These are phyloP conservation scores for Fusarium irregulare DNA, from an alignment of 2,329 filamentous ascomycete species.

Conservation along the genomic window DNA sequence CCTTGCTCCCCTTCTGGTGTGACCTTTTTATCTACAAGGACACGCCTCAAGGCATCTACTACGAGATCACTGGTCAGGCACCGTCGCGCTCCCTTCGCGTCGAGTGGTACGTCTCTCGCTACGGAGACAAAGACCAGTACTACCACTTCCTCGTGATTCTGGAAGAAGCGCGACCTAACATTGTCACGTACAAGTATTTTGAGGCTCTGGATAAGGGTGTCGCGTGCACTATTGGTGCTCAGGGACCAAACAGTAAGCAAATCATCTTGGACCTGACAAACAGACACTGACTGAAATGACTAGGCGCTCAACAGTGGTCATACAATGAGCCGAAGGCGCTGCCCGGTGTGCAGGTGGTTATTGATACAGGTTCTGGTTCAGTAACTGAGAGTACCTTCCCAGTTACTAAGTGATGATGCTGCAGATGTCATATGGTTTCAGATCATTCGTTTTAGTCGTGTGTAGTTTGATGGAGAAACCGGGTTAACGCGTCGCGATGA, in stretches of 20 bases:
- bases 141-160: slow-evolving; percentile 4
- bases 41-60: slow-evolving; percentile 7
- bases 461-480: background rate
- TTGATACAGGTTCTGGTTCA: slow-evolving; percentile 1
- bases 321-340: slow-evolving; percentile 7
- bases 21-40: slow-evolving; percentile 6
- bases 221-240: slow-evolving; percentile 1
- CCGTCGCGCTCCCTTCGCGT: background rate
- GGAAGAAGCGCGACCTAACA: slow-evolving; percentile 1
- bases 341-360: background rate
- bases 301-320: slow-evolving; percentile 8
- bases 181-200: slow-evolving; percentile 7
- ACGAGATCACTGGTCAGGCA: background rate
- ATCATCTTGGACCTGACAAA: too few species aligned
- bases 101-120: slow-evolving; percentile 8
- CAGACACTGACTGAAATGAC: background rate
- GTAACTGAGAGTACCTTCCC: background rate
- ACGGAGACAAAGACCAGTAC: slow-evolving; percentile 4
- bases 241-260: slow-evolving; percentile 2
- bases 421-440: too few species aligned
- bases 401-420: background rate
- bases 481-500: background rate
- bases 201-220: slow-evolving; percentile 3
- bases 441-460: background rate
- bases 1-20: slow-evolving; percentile 2